Base-by-base conservation (phyloP, 805 yeast species). In the Starmerella stigmatis region DNA sequence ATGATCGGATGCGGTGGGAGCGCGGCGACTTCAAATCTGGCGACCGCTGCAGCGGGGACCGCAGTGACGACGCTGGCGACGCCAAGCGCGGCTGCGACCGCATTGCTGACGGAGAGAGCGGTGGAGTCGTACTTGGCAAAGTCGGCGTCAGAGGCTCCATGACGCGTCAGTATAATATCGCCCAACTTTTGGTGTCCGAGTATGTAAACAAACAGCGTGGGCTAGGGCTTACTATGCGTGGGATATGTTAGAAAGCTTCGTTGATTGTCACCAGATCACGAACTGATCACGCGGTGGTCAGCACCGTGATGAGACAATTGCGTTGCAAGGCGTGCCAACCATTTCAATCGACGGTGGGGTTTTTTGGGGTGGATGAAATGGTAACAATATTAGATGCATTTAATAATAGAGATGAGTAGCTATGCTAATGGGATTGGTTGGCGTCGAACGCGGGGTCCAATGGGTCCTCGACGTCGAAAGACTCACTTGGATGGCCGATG, bases 141-240 rank as follows among this genome's bases (percentile, higher is more conserved):
- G 37, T 23, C 12, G 46, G 46, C 9, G 46, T 43, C 11, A 13
- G 25, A 5, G 35, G 46, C 30, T 43, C 46, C 46, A 43, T 43
- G 46, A 43, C 46, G 46, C 46, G 46, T 36, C 36, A 3, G 11
- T n/a, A 40, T 16, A 30, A 28, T 17, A 10, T 3, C 2, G 5
- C 25, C 27, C n/a, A n/a, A n/a, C n/a, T n/a, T n/a, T n/a, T n/a
- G 15, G 25, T 27, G 11, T 5, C n/a, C 9, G 32, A 19, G 31
- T 38, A 13, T 27, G 41, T 38, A 26, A 38, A 38, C 41, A 38
- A 38, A 27, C 21, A 6, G 5, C 3, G 5, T 25, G 13, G 40
- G 40, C 9, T 15, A 15, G 25, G 40, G 40, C 22, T 36, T 12
- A n/a, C 9, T n/a, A n/a, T 22, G 3, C 16, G 27, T 21, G 11